Evolutionary conservation across 2,329 filamentous ascomycete genomes (phyloP).

Genomic region (Aspergillus glaucus): DNA sequence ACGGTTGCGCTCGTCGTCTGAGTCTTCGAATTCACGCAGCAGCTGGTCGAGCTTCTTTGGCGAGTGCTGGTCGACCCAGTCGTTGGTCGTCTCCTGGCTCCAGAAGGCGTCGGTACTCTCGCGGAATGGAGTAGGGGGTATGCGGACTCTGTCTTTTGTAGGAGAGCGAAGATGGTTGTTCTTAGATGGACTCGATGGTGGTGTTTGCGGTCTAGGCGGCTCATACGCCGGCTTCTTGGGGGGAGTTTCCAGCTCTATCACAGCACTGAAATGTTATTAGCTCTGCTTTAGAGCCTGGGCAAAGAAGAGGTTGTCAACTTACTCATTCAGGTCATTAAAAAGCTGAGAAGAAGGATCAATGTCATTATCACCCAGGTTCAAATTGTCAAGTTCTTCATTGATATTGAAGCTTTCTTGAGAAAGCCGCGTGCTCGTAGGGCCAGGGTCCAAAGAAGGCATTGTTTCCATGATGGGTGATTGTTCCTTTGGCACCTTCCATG

Average conservation of each 20-base stretch:
- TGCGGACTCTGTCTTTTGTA: conserved; percentile 37
- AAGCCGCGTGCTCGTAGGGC: conserved; percentile 11
- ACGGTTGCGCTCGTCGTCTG: conserved; percentile 31
- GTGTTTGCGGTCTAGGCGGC: conserved; percentile 26
- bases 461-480: conserved; percentile 14
- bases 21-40: conserved; percentile 28
- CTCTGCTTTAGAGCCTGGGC: background rate
- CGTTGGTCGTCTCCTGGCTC: conserved; percentile 46
- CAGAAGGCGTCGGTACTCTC: conserved; percentile 51
- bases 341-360: conserved; percentile 15
- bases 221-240: conserved; percentile 6
- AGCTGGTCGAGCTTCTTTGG: conserved; percentile 38
- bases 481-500: conserved; percentile 8
- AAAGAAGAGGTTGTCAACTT: conserved; percentile 1
- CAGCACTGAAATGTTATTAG: conserved; percentile 10
- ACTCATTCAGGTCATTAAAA: conserved; percentile 14
- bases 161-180: conserved; percentile 40
- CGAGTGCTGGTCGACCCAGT: conserved; percentile 51
- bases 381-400: conserved; percentile 15
- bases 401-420: conserved; percentile 18
- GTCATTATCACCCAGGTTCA: conserved; percentile 19
- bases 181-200: conserved; percentile 40
- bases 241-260: conserved; percentile 3
- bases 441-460: conserved; percentile 7
- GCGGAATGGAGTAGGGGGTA: conserved; percentile 46